These are phyloP conservation scores for Catenaria anguillulae DNA, from an alignment of 371 early-diverging fungal species.

Conservation along the genomic window DNA sequence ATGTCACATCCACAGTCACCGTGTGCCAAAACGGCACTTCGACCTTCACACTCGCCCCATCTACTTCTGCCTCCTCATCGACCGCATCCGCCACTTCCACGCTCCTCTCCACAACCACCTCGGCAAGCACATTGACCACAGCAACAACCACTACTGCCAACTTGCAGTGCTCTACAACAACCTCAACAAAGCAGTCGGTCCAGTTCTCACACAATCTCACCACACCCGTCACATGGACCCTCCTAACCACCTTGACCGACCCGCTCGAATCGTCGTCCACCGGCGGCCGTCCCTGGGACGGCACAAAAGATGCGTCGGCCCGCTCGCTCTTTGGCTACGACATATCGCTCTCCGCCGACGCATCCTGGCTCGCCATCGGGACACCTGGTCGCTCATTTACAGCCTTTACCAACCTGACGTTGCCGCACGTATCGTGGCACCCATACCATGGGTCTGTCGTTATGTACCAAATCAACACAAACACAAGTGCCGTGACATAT, in stretches of 20 bases:
- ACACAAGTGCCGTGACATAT: no score
- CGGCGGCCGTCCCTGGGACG: neutral
- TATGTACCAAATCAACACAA: neutral
- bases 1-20: neutral
- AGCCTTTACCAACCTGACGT: neutral
- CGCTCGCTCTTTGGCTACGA: constrained; percentile 2
- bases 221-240: neutral
- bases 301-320: neutral
- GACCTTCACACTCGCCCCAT: no score
- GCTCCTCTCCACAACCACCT: neutral
- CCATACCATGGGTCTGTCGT: constrained; percentile 4
- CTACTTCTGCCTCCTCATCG: neutral
- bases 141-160: no score
- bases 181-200: no score
- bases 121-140: no score
- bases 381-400: neutral
- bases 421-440: neutral
- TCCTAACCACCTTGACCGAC: no score
- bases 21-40: neutral
- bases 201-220: neutral
- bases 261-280: no score
- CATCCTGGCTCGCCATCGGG: neutral
- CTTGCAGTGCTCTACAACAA: no score
- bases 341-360: neutral
- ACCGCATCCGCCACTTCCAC: neutral